Evolutionary conservation across 768 basidiomycete genomes (phyloP), one percentile per base, ranked within the genome.

Genomic region (Lactarius psammicola): DNA sequence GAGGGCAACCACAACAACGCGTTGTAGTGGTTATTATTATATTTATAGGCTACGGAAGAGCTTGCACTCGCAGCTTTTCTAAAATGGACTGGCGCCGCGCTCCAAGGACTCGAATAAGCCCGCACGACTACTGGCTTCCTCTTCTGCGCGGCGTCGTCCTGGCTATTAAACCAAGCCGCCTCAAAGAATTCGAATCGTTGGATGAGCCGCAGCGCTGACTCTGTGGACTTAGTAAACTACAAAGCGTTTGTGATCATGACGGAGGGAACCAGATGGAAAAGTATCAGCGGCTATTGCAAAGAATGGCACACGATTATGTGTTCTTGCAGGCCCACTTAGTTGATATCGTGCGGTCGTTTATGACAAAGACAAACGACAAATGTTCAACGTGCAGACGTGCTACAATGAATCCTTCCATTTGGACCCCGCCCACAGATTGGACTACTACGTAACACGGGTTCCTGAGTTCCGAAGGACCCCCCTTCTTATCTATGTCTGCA

Each of bases 181-280:
- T 94, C 87, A 69, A 97, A 95, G 70, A 89, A 89, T 30, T 89
- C 84, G 69, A 98, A 85, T 13, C 98, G 80, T 46, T 81, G 84
- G 31, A 95, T 88, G 8, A 98, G 86, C 10, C 96, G 85, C 4
- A 81, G 79, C 0, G 95, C 91, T 0, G 93, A 94, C 73, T 98
- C 95, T 5, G 95, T 88, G 0, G 91, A 94, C 77, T 98, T 98
- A n/a, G 96, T 97, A 78, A 99, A 99, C 34, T 97, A 88, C 38
- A 99, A 80, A 0, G 89, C 90, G 65, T 90, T 90, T 9, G 76
- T 80, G 26, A 94, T 80, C 9, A 78, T 72, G 56, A 78, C 80
- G 10, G 78, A 74, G 72, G 89, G 87, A 2, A 97, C 80, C 59
- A 99, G 87, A 72, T 98, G 82, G 76, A 97, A 90, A 62, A 99